Percentiles rank a stretch among this genome's conserved stretches.
Evolutionary conservation across 2,329 filamentous ascomycete species (phyloP).

Genomic region (Fusarium coicis): DNA sequence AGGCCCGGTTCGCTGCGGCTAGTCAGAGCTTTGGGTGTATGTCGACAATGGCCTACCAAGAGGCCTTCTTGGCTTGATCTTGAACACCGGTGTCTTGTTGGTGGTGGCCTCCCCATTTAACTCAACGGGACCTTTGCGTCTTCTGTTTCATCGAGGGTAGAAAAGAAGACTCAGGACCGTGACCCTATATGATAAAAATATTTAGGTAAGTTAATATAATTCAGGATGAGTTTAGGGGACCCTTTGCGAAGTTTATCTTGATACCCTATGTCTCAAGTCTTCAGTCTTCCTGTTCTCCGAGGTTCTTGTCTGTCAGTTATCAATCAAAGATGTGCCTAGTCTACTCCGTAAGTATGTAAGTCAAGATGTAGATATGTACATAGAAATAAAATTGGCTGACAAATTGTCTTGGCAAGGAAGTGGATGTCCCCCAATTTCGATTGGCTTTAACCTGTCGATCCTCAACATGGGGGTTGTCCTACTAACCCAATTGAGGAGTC

Average conservation of each 20-base stretch:
- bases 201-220: neutral
- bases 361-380: neutral
- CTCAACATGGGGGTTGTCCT: constrained; percentile 17
- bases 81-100: neutral
- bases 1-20: neutral
- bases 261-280: too few species aligned
- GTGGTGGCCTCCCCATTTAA: neutral
- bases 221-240: neutral
- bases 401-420: constrained; percentile 19
- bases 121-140: neutral
- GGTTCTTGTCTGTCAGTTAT: neutral
- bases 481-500: constrained; percentile 23
- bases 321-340: neutral
- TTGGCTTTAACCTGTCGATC: constrained; percentile 31
- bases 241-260: too few species aligned
- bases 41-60: neutral
- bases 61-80: neutral
- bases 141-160: neutral
- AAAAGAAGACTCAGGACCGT: neutral
- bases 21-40: neutral
- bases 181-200: neutral
- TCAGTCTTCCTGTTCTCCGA: neutral
- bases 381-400: constrained; percentile 11
- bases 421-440: constrained; percentile 8
- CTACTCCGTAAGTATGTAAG: neutral